Percentiles rank a stretch among this genome's conserved stretches.
Conservation (phyloP, 768 basidiomycete genomes). For the Crucibulum laeve region DNA sequence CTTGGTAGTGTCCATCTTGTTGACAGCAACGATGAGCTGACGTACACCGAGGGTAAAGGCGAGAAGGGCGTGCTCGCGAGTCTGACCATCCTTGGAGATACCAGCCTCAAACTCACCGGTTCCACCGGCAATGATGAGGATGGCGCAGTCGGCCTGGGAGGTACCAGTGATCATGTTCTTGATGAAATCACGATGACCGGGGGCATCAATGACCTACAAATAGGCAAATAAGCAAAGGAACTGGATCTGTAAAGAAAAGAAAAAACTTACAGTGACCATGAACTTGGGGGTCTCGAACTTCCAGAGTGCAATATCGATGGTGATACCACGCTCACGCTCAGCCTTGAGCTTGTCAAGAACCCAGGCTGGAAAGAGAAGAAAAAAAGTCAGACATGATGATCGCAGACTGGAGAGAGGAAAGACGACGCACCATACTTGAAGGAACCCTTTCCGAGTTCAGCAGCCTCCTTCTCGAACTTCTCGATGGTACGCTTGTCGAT, state of each 20-base stretch:
- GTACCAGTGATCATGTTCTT: constrained; percentile 99
- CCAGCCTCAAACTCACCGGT: constrained; percentile 99
- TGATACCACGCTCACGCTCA: constrained; percentile 99
- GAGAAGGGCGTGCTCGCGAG: constrained; percentile 99
- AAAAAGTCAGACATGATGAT: constrained; percentile 10
- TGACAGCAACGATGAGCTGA: constrained; percentile 99
- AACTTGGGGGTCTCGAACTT: constrained; percentile 99
- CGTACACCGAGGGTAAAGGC: constrained; percentile 99
- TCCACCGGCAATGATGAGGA: constrained; percentile 99
- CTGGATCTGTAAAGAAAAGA: constrained; percentile 9
- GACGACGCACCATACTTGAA: constrained; percentile 85
- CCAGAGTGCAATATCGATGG: constrained; percentile 99
- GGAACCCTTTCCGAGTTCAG: constrained; percentile 99
- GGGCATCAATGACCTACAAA: constrained; percentile 93
- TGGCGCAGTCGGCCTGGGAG: constrained; percentile 99
- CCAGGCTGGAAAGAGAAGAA: constrained; percentile 68
- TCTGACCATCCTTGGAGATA: constrained; percentile 99
- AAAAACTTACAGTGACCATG: constrained; percentile 76
- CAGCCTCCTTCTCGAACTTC: constrained; percentile 99
- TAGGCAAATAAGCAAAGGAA: constrained; percentile 12
- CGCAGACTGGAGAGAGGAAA: constrained; percentile 1
- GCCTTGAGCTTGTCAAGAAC: constrained; percentile 99
- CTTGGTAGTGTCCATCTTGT: constrained; percentile 99
- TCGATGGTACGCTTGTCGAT: constrained; percentile 99
- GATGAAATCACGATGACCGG: constrained; percentile 99